Evolutionary conservation across 2,329 filamentous ascomycete genomes (phyloP), one percentile per base, ranked within the genome.

Genomic region (Sarocladium strictum): DNA sequence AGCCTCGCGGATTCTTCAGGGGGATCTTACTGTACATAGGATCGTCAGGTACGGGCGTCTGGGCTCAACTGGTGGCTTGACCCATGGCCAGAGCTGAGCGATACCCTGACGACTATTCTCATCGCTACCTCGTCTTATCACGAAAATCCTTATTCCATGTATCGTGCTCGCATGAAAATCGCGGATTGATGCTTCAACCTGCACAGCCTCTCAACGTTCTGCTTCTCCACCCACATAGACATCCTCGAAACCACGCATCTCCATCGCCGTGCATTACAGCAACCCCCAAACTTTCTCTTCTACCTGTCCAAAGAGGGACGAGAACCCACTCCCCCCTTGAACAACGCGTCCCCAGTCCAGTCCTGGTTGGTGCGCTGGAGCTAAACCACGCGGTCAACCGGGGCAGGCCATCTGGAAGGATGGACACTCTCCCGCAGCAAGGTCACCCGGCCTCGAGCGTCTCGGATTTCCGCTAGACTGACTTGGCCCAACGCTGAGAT

Each of bases 381-480:
- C 43, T 29, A 49, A 27, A 35, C 47, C 47, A 51, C 47, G 47
- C 47, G 26, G 47, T 51, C 17, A 29, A 51, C 47, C 47, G 24
- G 47, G 47, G 47, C 27, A 19, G n/a, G 27, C 47, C 47, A n/a
- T 17, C 47, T 19, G 47, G 47, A 23, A 24, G 19, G 26, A 33
- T 32, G 47, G n/a, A n/a, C 7, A 10, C 14, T n/a, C 26, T 21
- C 47, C 47, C 29, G 15, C 47, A 51, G 27, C n/a, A 33, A 11
- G 23, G 29, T 35, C 27, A 29, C 47, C 29, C 47, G 33, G 47
- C 47, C 29, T 35, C 29, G 47, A 51, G 47, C 47, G 47, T 51
- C 47, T 51, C 47, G 47, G 47, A 51, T 51, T 51, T 51, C 47
- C 47, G 35, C 47, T 51, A 51, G 47, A 51, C 47, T 35, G 27